Evolutionary conservation across 306 rosid genomes (phyloP), one percentile per base, ranked within the genome.

Genomic region (Senna tora): DNA sequence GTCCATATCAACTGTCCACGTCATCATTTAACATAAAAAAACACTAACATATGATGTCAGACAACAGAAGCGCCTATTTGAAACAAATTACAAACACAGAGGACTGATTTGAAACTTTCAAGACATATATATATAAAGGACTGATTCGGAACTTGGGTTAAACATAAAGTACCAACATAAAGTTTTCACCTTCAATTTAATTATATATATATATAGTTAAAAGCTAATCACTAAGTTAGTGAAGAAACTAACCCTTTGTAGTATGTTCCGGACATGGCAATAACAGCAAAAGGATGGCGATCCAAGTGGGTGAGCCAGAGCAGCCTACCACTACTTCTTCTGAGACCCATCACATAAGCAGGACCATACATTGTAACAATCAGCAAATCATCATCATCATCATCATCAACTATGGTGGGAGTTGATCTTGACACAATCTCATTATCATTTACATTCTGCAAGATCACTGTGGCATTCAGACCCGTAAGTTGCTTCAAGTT

Each of bases 261-360:
- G 20, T 72, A 83, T 2, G 96, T 87, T 25, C 92, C 96, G 0
- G 92, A 89, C 90, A 87, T 84, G 47, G 90, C 79, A 63, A 87
- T 52, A 51, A 71, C 12, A n/a, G 80, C 38, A 7, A 70, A 21
- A 25, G 71, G 45, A 59, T 75, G 69, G 21, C 32, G 30, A 34
- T 83, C 92, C 39, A 84, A 67, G 70, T 38, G 32, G 2, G 88
- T 86, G 4, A 63, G 45, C 90, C 92, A 87, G 2, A 81, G 79
- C 0, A 86, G 75, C 43, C 79, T 34, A 14, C 91, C 87, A 0
- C 79, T 84, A 0, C 80, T 74, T 61, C 80, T 83, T 43, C 75
- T 77, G 6, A 89, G 69, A 65, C 83, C 90, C 62, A 89, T 63
- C 42, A 79, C 83, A 4, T 75, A 79, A 0, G 90, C 85, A 6